Evolutionary conservation across 2,329 filamentous ascomycete genomes (phyloP), one percentile per base, ranked within the genome.

Genomic region (Claviceps fusiformis): DNA sequence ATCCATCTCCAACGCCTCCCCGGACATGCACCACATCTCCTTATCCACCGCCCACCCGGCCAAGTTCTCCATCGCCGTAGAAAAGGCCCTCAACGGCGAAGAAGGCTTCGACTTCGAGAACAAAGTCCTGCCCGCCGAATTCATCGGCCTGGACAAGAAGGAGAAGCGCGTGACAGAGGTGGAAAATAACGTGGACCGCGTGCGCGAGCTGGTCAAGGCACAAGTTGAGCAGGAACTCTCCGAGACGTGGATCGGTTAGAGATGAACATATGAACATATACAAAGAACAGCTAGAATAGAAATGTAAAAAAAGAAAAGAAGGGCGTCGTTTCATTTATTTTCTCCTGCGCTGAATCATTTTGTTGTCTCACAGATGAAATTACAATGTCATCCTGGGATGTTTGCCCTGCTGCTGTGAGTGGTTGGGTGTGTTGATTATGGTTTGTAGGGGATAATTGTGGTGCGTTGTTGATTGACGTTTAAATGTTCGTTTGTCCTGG

Each of bases 21-120:
- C 75, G 2, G 73, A 73, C 17, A 72, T 84, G 53, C 75, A 71
- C n/a, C 87, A 95, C 68, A 86, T 98, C 63, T 84, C 89, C 1
- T 81, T 98, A 3, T 88, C 91, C 1, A 98, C 93, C 2, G 93
- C 93, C 2, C 93, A 98, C 70, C 92, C 93, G 0, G 93, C 92
- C 58, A 98, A 98, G 71, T 98, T 98, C 65, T 83, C 86, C 0
- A 81, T 82, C 37, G 91, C 91, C 0, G 92, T 98, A 1, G 86
- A 91, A 62, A 63, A 86, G 50, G 90, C 92, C 0, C 75, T 97
- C 57, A 79, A 82, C 59, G 79, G 79, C 9, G 77, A 87, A 65
- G 68, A 78, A n/a, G 83, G 78, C 1, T 96, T 95, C 63, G 78
- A 82, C 62, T 95, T 95, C 66, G 75, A 81, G 45, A 70, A 77